Conservation (phyloP, 2,329 filamentous ascomycete species). For the Ophiocordyceps australis region DNA sequence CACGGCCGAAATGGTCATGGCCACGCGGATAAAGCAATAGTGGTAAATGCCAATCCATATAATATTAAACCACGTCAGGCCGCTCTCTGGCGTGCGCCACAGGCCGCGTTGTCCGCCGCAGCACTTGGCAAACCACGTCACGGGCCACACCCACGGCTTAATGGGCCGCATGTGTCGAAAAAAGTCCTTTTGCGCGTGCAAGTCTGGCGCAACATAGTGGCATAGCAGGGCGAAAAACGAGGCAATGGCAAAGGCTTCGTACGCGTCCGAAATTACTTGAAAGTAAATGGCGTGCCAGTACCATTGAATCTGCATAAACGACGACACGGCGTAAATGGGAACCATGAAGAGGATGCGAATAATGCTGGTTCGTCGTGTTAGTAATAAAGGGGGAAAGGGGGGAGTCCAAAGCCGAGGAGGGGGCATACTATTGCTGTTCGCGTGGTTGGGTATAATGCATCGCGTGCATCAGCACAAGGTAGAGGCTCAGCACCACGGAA, state of each 20-base stretch:
- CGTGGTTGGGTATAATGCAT: constrained; percentile 39
- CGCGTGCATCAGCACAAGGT: constrained; percentile 39
- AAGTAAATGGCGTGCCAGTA: constrained; percentile 70
- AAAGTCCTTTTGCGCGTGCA: constrained; percentile 69
- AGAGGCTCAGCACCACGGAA: constrained; percentile 32
- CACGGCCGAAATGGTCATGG: constrained; percentile 65
- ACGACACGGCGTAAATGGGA: constrained; percentile 59
- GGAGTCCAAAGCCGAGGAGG: background rate
- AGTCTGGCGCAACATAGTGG: constrained; percentile 57
- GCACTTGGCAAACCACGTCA: constrained; percentile 52
- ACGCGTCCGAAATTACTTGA: constrained; percentile 65
- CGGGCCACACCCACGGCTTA: constrained; percentile 57
- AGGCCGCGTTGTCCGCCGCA: constrained; percentile 50
- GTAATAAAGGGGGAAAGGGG: background rate
- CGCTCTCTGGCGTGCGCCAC: constrained; percentile 60
- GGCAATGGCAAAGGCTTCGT: constrained; percentile 76
- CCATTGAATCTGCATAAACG: constrained; percentile 54
- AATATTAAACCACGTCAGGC: constrained; percentile 81
- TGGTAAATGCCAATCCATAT: constrained; percentile 72
- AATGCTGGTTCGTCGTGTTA: too few species aligned
- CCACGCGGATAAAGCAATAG: constrained; percentile 65
- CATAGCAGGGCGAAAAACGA: constrained; percentile 75
- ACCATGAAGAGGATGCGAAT: constrained; percentile 84
- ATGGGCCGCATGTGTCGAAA: constrained; percentile 50
- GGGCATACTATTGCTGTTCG: constrained; percentile 36